Evolutionary conservation across 176 grass and related monocot genomes (phyloP).

Genomic region (Oryza coarctata): DNA sequence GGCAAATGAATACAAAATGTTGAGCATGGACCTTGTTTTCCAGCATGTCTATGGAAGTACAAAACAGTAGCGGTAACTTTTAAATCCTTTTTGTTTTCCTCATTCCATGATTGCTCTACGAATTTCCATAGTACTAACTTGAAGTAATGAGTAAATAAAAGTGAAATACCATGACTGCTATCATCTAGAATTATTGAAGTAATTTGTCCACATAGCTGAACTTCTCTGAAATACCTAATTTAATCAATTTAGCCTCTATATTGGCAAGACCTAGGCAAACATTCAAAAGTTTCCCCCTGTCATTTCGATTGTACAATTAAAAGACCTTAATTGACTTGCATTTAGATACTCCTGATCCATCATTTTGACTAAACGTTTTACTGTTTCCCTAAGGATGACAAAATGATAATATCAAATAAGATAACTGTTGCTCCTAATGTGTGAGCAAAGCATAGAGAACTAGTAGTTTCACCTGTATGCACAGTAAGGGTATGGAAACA

Average conservation of each 20-base stretch:
- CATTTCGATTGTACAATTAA: neutral
- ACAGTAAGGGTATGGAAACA: slow-evolving; percentile 82
- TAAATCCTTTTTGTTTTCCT: neutral
- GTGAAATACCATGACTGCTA: neutral
- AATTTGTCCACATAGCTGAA: neutral
- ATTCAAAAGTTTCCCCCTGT: neutral
- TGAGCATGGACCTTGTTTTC: neutral
- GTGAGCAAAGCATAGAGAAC: slow-evolving; percentile 6
- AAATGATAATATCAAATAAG: neutral
- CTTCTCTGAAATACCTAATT: neutral
- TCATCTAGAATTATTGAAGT: neutral
- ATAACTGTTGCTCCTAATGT: slow-evolving; percentile 13
- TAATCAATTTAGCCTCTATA: slow-evolving; percentile 14
- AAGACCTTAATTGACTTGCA: neutral
- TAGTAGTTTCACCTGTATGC: slow-evolving; percentile 78
- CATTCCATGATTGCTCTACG: neutral
- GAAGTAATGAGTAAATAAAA: neutral
- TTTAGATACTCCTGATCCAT: neutral
- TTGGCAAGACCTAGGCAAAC: slow-evolving; percentile 13
- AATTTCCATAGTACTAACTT: slow-evolving; percentile 4
- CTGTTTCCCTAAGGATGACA: neutral
- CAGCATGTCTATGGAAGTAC: neutral
- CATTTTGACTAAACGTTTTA: neutral
- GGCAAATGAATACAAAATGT: neutral
- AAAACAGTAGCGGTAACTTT: neutral